Base-by-base conservation (phyloP, 139 green algal species). In the Asterochloris sp. region DNA sequence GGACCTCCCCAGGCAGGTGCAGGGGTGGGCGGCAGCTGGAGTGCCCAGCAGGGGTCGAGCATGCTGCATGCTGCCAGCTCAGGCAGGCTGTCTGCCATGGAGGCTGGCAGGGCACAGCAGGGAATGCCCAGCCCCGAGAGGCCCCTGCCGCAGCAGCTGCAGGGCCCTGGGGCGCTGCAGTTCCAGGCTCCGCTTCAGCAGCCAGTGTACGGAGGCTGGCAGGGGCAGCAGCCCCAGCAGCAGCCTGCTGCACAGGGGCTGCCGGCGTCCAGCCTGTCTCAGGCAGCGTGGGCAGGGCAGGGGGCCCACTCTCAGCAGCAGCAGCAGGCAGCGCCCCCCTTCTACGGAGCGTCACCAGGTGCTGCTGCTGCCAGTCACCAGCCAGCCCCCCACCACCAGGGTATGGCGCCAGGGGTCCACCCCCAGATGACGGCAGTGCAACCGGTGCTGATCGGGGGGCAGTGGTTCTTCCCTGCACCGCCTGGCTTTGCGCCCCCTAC, bases 381-480 rank as follows among this genome's bases (percentile, higher is more conserved):
- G n/a, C n/a, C n/a, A n/a, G n/a, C n/a, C n/a, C n/a, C n/a, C n/a
- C n/a, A 54, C 6, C 38, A 54, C 38, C 38, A 10, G 38, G 38
- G 38, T 6, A 54, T 54, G 38, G 6, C 38, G 38, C 38, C 38
- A 54, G 60, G 13, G 19, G 60, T 29, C 14, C 76, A 60, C 24
- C 76, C 76, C 15, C 54, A 47, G 60, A 47, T 24, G 76, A 61
- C 38, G n/a, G 26, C 60, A n/a, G 47, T 24, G 19, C 13, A 69
- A 62, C 76, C 76, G 12, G 68, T 80, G 24, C 68, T 80, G n/a
- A 54, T 60, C 54, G 14, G 68, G 2, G 76, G 76, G 12, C 76
- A 80, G 24, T 80, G 76, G 76, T 80, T 80, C 76, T 69, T 69
- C 13, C 76, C 76, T 26, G 76, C 76, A 11, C 76, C 76, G 10